Evolutionary conservation across 2,329 filamentous ascomycete genomes (phyloP).

Genomic region (Colletotrichum lini): DNA sequence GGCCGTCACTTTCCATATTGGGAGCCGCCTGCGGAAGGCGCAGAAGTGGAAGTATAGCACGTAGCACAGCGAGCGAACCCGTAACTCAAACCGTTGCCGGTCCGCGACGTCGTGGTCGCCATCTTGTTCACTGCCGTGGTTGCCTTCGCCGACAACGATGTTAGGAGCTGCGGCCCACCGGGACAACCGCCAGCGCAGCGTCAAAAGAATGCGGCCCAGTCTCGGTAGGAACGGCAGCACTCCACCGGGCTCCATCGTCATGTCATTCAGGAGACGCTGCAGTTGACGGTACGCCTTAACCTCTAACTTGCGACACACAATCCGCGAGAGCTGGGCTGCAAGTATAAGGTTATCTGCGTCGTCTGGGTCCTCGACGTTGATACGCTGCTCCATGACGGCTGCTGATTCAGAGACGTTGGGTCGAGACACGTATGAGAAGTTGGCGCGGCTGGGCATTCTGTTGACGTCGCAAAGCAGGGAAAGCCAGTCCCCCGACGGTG

Average conservation of each 20-base stretch:
- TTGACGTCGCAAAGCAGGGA: slow-evolving; percentile 58
- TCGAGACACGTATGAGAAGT: slow-evolving; percentile 55
- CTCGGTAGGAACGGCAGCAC: slow-evolving; percentile 44
- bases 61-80: slow-evolving; percentile 57
- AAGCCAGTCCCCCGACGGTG: slow-evolving; percentile 51
- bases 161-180: slow-evolving; percentile 59
- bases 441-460: slow-evolving; percentile 61
- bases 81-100: slow-evolving; percentile 55
- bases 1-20: too few species aligned
- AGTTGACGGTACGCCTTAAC: slow-evolving; percentile 60
- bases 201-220: slow-evolving; percentile 49
- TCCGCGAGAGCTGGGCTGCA: slow-evolving; percentile 59
- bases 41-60: slow-evolving; percentile 63
- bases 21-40: slow-evolving; percentile 56
- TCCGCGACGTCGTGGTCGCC: slow-evolving; percentile 51
- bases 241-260: slow-evolving; percentile 44
- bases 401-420: neutral
- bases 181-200: slow-evolving; percentile 59
- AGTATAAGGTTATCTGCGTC: slow-evolving; percentile 57
- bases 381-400: slow-evolving; percentile 47
- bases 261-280: slow-evolving; percentile 49
- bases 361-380: slow-evolving; percentile 53
- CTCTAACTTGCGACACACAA: slow-evolving; percentile 61
- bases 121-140: slow-evolving; percentile 43
- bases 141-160: slow-evolving; percentile 48